Evolutionary conservation across 768 basidiomycete genomes (phyloP).

Genomic region (Guyanaporus albipodus): DNA sequence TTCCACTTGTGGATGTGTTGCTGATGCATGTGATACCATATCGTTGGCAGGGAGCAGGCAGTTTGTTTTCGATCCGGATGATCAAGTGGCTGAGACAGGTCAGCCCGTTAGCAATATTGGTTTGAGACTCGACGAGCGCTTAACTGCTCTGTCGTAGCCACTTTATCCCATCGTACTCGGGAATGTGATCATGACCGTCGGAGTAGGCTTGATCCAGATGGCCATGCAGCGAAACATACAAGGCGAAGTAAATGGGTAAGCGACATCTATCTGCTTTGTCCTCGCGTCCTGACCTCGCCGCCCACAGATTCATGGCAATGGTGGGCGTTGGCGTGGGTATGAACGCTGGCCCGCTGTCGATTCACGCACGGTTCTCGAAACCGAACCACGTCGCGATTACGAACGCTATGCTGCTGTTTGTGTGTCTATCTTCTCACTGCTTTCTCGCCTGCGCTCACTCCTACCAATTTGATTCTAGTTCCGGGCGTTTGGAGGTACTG

Average conservation of each 20-base stretch:
- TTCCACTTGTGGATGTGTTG: not conserved
- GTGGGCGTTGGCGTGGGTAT: conserved; percentile 43
- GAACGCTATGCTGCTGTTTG: conserved; percentile 43
- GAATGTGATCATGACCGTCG: conserved; percentile 34
- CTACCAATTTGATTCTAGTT: conserved; percentile 29
- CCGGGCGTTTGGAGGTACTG: conserved; percentile 47
- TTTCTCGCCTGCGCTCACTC: not conserved
- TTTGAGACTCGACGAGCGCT: not conserved
- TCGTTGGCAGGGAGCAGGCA: conserved; percentile 35
- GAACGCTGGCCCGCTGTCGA: conserved; percentile 33
- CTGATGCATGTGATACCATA: not conserved
- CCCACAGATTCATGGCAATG: conserved; percentile 41
- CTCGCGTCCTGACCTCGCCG: not conserved
- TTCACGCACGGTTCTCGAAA: conserved; percentile 46
- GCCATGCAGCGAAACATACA: conserved; percentile 39
- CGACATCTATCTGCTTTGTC: not conserved
- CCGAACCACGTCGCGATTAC: conserved; percentile 41
- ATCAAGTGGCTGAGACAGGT: conserved; percentile 38
- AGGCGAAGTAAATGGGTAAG: conserved; percentile 35
- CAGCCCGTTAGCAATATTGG: not conserved
- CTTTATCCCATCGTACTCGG: conserved; percentile 40
- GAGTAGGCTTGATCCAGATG: conserved; percentile 41
- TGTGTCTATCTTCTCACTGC: conserved; percentile 20
- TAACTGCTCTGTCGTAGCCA: conserved; percentile 29
- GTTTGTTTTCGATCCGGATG: conserved; percentile 31